phyloP scores from a whole-genome alignment of 2,329 filamentous ascomycete species.

The Claviceps maximensis region DNA sequence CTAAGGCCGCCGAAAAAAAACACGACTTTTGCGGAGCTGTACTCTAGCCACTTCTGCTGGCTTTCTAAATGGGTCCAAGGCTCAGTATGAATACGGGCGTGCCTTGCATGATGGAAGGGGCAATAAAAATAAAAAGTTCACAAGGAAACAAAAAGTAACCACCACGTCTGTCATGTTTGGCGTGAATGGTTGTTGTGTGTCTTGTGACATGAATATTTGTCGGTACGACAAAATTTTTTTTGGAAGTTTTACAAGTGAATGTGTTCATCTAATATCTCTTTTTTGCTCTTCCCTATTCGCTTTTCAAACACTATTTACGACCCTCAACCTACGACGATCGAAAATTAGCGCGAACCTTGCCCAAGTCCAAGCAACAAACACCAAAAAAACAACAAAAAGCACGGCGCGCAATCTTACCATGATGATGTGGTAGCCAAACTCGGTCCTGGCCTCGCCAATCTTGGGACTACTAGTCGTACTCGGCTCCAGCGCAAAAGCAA shows the following conservation, averaged over 20 bases:
- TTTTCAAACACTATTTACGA: slow-evolving; percentile 19
- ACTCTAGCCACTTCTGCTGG: slow-evolving; percentile 34
- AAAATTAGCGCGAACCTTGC: neutral
- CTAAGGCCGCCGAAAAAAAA: slow-evolving; percentile 19
- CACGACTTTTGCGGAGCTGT: slow-evolving; percentile 28
- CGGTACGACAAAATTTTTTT: no score
- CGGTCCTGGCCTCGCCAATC: slow-evolving; percentile 58
- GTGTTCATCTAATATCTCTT: neutral
- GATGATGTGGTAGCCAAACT: slow-evolving; percentile 67
- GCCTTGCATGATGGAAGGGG: slow-evolving; percentile 18
- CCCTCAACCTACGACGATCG: slow-evolving; percentile 23
- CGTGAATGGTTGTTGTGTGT: neutral
- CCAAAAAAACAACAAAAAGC: neutral
- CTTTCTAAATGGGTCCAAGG: slow-evolving; percentile 28
- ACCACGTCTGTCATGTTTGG: neutral
- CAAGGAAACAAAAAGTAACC: neutral
- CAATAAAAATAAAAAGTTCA: slow-evolving; percentile 16
- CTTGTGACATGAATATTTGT: neutral
- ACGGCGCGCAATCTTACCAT: slow-evolving; percentile 40
- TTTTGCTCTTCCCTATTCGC: neutral
- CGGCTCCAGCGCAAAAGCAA: slow-evolving; percentile 55
- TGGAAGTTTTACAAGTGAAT: neutral
- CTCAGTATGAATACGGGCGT: slow-evolving; percentile 18
- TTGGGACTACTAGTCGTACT: slow-evolving; percentile 53
- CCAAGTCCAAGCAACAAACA: neutral